A percentile compares a stretch with the other conserved stretches of the same genome.
phyloP scores from a whole-genome alignment of 345 rosid species.

The Arabidopsis arenosa region DNA sequence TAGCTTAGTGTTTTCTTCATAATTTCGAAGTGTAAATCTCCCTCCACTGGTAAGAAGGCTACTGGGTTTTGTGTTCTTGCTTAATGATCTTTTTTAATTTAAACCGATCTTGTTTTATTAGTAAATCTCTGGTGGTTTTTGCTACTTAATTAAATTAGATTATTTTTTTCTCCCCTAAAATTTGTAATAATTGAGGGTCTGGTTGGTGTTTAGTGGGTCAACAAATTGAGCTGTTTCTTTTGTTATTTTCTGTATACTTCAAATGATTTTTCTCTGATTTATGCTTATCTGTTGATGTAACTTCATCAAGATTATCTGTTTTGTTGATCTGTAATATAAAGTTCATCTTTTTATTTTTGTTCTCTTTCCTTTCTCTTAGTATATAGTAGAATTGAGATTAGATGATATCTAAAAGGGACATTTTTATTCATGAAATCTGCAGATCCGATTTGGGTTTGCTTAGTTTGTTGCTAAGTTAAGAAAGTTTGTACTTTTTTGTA shows the following conservation, averaged over 20 bases:
- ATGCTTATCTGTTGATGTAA: constrained; percentile 46
- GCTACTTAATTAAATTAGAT: constrained; percentile 1
- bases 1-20: constrained; percentile 43
- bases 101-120: background rate
- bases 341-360: constrained; percentile 5
- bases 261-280: constrained; percentile 39
- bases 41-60: constrained; percentile 42
- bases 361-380: constrained; percentile 20
- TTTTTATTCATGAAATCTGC: constrained; percentile 14
- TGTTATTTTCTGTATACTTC: constrained; percentile 14
- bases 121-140: background rate
- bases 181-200: constrained; percentile 41
- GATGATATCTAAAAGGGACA: background rate
- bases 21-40: constrained; percentile 28
- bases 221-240: constrained; percentile 39
- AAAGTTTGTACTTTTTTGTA: constrained; percentile 40
- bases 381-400: constrained; percentile 13
- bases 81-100: constrained; percentile 1
- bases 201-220: constrained; percentile 42
- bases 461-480: constrained; percentile 34
- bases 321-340: constrained; percentile 14
- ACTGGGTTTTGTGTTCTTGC: constrained; percentile 20
- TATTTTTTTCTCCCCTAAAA: background rate
- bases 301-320: constrained; percentile 40
- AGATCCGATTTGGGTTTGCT: constrained; percentile 39